These are phyloP conservation scores for Pelargonium cotyledonis DNA, from an alignment of 441 rosid species.

Conservation along the genomic window DNA sequence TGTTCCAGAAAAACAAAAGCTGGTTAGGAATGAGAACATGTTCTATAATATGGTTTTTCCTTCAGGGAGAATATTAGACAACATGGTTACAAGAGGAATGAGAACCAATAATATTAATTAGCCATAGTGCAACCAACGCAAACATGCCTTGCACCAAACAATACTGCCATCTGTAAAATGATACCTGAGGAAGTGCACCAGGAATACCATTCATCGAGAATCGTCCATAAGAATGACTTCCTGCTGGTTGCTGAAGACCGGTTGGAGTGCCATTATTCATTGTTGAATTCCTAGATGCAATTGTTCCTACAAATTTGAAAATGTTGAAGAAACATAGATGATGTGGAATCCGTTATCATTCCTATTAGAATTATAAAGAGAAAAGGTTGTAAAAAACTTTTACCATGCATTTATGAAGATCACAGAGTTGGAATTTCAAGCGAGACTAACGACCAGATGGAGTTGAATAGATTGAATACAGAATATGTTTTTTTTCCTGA, in stretches of 20 bases:
- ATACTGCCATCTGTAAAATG: not conserved
- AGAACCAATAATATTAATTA: not conserved
- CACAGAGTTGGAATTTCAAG: conserved; percentile 1
- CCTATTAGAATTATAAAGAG: not conserved
- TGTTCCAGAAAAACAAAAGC: conserved; percentile 18
- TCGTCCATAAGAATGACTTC: conserved; percentile 6
- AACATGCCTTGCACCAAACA: not conserved
- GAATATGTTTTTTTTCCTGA: not conserved
- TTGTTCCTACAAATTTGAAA: not conserved
- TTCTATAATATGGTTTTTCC: not conserved
- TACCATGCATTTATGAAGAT: conserved; percentile 6
- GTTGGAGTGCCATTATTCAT: conserved; percentile 10
- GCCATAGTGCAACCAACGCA: not conserved
- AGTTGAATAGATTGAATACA: not conserved
- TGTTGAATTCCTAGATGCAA: conserved; percentile 5
- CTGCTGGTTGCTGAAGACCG: conserved; percentile 9
- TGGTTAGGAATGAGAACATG: not conserved
- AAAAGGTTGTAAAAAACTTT: not conserved
- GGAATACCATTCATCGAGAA: conserved; percentile 9
- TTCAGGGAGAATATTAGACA: not conserved
- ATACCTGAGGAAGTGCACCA: conserved; percentile 10
- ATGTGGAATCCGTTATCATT: not conserved
- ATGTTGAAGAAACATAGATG: not conserved
- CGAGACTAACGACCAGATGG: not conserved
- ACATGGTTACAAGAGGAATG: not conserved